These are phyloP conservation scores for Malassezia nana DNA, from an alignment of 1,284 basidiomycete genomes.

Conservation along the genomic window DNA sequence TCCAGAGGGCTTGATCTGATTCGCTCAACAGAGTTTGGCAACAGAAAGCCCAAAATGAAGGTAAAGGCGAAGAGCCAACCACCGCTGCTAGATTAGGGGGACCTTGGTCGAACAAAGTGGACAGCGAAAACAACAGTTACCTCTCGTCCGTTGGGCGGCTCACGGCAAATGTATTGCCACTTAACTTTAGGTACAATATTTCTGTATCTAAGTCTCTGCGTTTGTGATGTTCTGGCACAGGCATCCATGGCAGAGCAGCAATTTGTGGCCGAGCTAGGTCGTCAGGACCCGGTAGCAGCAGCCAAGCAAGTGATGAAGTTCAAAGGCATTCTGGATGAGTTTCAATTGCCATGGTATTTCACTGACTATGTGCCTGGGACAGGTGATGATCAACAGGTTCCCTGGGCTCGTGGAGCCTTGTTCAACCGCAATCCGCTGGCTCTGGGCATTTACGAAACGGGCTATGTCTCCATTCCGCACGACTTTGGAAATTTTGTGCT, in stretches of 20 bases:
- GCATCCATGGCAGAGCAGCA: background rate
- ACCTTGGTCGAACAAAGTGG: too few species aligned
- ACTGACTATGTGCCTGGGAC: conserved; percentile 16
- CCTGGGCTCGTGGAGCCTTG: conserved; percentile 26
- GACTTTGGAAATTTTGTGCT: conserved; percentile 27
- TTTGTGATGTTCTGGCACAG: background rate
- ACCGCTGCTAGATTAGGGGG: too few species aligned
- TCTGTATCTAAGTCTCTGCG: background rate
- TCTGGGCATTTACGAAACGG: conserved; percentile 43
- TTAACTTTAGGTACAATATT: background rate
- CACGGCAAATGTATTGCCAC: too few species aligned
- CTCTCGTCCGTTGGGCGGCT: too few species aligned
- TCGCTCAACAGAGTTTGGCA: too few species aligned
- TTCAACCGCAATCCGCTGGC: conserved; percentile 24
- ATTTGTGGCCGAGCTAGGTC: background rate
- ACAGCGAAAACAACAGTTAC: too few species aligned
- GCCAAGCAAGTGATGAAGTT: conserved; percentile 25
- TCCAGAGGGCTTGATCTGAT: too few species aligned
- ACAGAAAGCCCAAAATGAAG: too few species aligned
- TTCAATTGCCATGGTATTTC: conserved; percentile 14
- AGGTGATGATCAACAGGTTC: conserved; percentile 23
- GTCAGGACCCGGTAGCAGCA: conserved; percentile 28
- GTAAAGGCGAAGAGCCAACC: too few species aligned
- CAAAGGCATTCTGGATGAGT: conserved; percentile 21
- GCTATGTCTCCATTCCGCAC: conserved; percentile 48